Conservation (phyloP, 306 rosid genomes). For the Rubus idaeus region DNA sequence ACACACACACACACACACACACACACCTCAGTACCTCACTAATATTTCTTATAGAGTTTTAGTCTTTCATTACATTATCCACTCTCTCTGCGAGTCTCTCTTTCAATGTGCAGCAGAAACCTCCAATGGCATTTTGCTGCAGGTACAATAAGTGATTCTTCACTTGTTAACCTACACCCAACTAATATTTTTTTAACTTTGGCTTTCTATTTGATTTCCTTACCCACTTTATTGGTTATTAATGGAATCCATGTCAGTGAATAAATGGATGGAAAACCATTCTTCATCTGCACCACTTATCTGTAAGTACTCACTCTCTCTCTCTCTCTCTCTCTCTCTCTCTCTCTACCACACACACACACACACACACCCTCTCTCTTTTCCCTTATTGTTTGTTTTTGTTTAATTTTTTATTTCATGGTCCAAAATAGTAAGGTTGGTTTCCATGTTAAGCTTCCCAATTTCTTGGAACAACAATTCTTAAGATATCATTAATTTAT, state of each 20-base stretch:
- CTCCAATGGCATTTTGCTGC: conserved; percentile 43
- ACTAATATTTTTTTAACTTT: not conserved
- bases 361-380: conserved; percentile 5
- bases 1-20: too few relatives aligned
- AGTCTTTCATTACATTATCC: conserved; percentile 36
- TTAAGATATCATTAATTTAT: conserved; percentile 13
- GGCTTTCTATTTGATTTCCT: not conserved
- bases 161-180: conserved; percentile 33
- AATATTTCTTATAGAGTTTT: too few relatives aligned
- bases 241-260: conserved; percentile 74
- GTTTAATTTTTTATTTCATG: conserved; percentile 22
- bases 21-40: not conserved
- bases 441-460: conserved; percentile 35
- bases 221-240: conserved; percentile 44
- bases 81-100: conserved; percentile 18
- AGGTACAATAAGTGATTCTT: conserved; percentile 48
- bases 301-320: conserved; percentile 29
- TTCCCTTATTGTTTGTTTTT: conserved; percentile 8
- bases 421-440: conserved; percentile 13
- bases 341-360: too few relatives aligned
- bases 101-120: conserved; percentile 27
- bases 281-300: conserved; percentile 26
- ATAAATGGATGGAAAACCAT: conserved; percentile 43
- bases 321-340: conserved; percentile 13
- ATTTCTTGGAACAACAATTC: conserved; percentile 32